Evolutionary conservation across 208 protist genomes (phyloP), one percentile per base, ranked within the genome.

Genomic region (Trypanosoma melophagium): DNA sequence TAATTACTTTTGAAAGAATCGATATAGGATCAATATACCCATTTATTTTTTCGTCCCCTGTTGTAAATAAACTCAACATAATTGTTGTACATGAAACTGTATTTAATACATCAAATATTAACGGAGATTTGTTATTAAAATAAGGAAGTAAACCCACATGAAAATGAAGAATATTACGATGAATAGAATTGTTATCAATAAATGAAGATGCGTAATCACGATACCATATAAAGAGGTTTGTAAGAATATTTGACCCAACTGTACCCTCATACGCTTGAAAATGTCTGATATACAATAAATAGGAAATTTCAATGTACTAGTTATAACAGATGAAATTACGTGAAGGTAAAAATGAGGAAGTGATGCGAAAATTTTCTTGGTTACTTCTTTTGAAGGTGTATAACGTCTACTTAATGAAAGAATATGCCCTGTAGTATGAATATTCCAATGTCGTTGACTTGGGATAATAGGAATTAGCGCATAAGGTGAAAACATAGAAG

Each of bases 271-370:
- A 42, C 12, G 31, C 60, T 49, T 56, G 41, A 57, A 21, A 45
- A n/a, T n/a, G n/a, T 35, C 65, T 19, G 66, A 65, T 16, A 68
- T 44, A 59, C 22, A 50, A 50, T 57, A 62, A 19, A 42, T 25
- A 38, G 65, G 44, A 35, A 73, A 22, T 14, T 52, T 38, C 31
- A 57, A 44, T 28, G 71, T 5, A 22, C 58, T 24, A 10, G n/a
- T 38, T 28, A 78, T 49, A 40, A 60, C 54, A 24, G 52, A 64
- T 22, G 53, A 44, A 40, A 78, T 64, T n/a, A 71, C 57, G 21
- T 70, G 72, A 12, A 64, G 21, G 31, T 73, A 78, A 19, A 78
- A 28, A 54, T 60, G 57, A 44, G 73, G 28, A 59, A 78, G 58
- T 49, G 66, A 54, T 41, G 66, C 65, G 54, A 8, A 31, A 22